Conservation (phyloP, 768 basidiomycete species). For the Phanerodontia chrysosporium region DNA sequence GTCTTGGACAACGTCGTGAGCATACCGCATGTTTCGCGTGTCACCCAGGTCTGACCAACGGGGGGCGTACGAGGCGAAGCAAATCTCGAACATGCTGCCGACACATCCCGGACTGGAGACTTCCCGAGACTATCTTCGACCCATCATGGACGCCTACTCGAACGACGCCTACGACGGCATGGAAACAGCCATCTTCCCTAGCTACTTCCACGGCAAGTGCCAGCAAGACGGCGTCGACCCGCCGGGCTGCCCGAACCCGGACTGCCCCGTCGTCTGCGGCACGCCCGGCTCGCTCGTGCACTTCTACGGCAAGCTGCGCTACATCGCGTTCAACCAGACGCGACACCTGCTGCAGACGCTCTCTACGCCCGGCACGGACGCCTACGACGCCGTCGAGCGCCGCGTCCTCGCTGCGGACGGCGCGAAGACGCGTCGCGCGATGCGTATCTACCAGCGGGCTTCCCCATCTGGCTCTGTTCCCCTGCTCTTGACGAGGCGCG, state of each 20-base stretch:
- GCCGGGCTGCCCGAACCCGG: constrained; percentile 70
- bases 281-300: constrained; percentile 79
- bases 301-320: constrained; percentile 48
- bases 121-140: constrained; percentile 35
- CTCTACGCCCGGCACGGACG: constrained; percentile 33
- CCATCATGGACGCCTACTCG: constrained; percentile 45
- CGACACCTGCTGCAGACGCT: constrained; percentile 30
- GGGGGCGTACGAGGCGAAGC: constrained; percentile 26
- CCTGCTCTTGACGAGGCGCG: constrained; percentile 14
- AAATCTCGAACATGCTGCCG: constrained; percentile 34
- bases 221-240: constrained; percentile 50
- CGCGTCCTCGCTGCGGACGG: constrained; percentile 35
- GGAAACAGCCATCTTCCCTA: constrained; percentile 58
- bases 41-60: constrained; percentile 14
- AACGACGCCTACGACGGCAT: constrained; percentile 39
- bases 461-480: constrained; percentile 4
- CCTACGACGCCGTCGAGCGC: constrained; percentile 41
- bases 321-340: constrained; percentile 47
- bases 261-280: constrained; percentile 75
- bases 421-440: constrained; percentile 9
- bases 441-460: constrained; percentile 9
- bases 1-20: constrained; percentile 43
- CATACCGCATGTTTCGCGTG: background rate
- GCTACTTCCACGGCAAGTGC: constrained; percentile 76
- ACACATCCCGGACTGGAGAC: constrained; percentile 18